These are phyloP conservation scores for Pseudovirgaria hyperparasitica DNA, from an alignment of 2,329 filamentous ascomycete genomes.

Conservation along the genomic window DNA sequence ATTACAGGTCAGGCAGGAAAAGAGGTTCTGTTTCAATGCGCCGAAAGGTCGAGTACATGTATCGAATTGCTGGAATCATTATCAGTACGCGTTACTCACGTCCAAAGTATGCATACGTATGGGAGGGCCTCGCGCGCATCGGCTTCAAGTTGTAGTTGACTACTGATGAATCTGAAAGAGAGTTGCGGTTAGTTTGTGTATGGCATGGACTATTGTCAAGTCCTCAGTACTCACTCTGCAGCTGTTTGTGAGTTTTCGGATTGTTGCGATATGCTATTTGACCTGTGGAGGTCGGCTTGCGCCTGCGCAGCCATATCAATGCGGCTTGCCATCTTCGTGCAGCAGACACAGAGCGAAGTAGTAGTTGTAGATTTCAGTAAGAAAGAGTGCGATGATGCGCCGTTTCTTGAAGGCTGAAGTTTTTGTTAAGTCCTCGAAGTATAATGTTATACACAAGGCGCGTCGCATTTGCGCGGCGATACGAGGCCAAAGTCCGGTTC, in stretches of 20 bases:
- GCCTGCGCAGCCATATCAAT: too few relatives aligned
- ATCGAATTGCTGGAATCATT: constrained; percentile 62
- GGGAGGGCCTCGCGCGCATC: constrained; percentile 91
- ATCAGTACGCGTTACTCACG: constrained; percentile 4
- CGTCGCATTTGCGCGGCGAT: not conserved
- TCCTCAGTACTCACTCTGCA: constrained; percentile 24
- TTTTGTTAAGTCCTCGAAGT: too few relatives aligned
- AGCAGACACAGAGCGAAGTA: too few relatives aligned
- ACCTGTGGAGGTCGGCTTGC: constrained; percentile 10
- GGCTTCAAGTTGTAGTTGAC: constrained; percentile 80
- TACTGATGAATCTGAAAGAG: constrained; percentile 63
- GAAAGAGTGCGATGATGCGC: too few relatives aligned
- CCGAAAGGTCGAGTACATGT: constrained; percentile 86
- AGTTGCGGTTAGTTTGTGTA: constrained; percentile 4
- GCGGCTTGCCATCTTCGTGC: not conserved
- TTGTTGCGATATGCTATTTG: constrained; percentile 28
- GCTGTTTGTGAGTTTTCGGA: constrained; percentile 44
- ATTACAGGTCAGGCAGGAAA: constrained; percentile 88
- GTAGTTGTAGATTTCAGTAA: too few relatives aligned
- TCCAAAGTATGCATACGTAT: constrained; percentile 49
- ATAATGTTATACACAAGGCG: not conserved
- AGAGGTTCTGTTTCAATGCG: constrained; percentile 74
- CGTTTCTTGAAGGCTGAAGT: too few relatives aligned
- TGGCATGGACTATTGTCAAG: too few relatives aligned
- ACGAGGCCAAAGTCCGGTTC: constrained; percentile 1